phyloP scores from a whole-genome alignment of 257 asterid species.

The Thymus mandschuricus region DNA sequence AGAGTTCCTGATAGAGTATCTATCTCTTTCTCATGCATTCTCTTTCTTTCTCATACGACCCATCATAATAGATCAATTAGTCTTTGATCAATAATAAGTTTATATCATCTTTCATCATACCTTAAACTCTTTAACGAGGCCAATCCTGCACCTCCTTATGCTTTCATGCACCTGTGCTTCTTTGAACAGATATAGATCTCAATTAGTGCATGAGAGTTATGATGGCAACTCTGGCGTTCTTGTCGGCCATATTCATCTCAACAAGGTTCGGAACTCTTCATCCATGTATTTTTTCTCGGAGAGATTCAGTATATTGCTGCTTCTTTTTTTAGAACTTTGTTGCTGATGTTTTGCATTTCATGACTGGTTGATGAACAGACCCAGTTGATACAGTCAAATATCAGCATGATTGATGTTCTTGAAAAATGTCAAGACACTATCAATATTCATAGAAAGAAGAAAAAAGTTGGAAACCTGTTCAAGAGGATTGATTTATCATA shows the following conservation, averaged over 20 bases:
- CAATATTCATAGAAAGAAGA: constrained; percentile 57
- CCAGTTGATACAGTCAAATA: constrained; percentile 50
- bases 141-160: constrained; percentile 14
- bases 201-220: constrained; percentile 41
- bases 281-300: constrained; percentile 22
- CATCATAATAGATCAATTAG: not conserved
- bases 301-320: constrained; percentile 28
- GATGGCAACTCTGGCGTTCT: constrained; percentile 66
- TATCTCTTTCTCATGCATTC: constrained; percentile 11
- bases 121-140: constrained; percentile 5
- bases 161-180: constrained; percentile 11
- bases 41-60: not conserved
- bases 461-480: constrained; percentile 65
- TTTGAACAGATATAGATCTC: constrained; percentile 64
- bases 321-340: constrained; percentile 13
- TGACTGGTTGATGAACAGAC: constrained; percentile 50
- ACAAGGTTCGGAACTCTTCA: constrained; percentile 55
- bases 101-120: constrained; percentile 10
- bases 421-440: constrained; percentile 73
- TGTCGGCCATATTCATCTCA: constrained; percentile 89
- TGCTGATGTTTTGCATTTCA: constrained; percentile 30
- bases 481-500: constrained; percentile 57
- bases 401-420: constrained; percentile 56
- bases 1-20: constrained; percentile 91
- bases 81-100: constrained; percentile 2